Base-by-base conservation (phyloP, 2,329 filamentous ascomycete species). In the Aspergillus eucalypticola region DNA sequence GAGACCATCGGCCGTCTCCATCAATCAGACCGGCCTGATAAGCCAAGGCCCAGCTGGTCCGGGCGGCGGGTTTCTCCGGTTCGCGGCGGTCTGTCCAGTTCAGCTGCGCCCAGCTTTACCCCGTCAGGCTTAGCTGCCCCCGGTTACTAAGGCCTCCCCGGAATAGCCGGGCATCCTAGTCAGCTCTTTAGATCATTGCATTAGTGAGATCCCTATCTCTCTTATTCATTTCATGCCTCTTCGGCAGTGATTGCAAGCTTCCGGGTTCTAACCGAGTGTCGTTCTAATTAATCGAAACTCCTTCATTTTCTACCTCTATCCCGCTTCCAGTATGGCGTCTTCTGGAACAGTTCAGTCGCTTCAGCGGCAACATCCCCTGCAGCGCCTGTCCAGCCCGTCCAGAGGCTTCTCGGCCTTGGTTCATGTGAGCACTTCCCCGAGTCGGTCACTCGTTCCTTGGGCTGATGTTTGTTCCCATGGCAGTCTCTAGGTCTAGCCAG, bases 351-450 rank as follows among this genome's bases (percentile, higher is more conserved):
- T 56, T 42, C 50, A 49, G 13, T 58, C 55, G n/a, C 62, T 77
- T 5, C 56, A 73, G 41, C 44, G 62, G 8, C 71, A 68, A 52
- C 79, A 82, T 62, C 79, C 79, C 6, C 69, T 81, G 13, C 80
- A 82, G 62, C 66, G 75, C 56, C 65, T 80, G 13, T 52, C 69
- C 29, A 81, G 79, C 56, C 80, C 80, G 11, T 77, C 77, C 15
- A 68, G 75, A 54, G 74, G 75, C 3, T 46, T 79, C 38, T 82
- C 79, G 17, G 75, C 78, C 17, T 29, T 77, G 38, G 66, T 82
- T 46, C 79, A 81, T 72, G 79, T 80, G 64, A 61, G 69, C 67
- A 51, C 56, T 46, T 46, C 29, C 3, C 35, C 48, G 11, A 27
- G 49, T 56, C 11, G 5, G 50, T 56, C 21, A 23, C 29, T n/a